A percentile compares a stretch with the other conserved stretches of the same genome.
Conservation (phyloP, 108 stramenopile genomes). For the Cylindrotheca closterium region DNA sequence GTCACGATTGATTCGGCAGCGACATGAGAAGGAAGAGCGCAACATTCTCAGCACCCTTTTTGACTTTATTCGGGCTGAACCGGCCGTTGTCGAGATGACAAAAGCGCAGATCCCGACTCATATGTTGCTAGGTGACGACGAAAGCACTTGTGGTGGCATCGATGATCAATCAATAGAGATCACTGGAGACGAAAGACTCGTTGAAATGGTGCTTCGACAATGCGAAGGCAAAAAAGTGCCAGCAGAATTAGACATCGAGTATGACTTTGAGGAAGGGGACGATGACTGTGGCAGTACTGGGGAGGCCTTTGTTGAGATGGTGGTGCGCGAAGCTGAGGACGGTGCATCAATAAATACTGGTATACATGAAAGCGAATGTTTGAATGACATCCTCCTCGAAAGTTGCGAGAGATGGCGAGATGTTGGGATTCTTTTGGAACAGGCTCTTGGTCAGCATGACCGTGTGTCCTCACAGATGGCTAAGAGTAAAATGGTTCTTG, state of each 20-base stretch:
- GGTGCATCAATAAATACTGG: neutral
- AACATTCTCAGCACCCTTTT: neutral
- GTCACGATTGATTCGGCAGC: neutral
- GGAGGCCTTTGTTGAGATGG: neutral
- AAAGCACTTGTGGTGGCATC: neutral
- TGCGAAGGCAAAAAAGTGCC: neutral
- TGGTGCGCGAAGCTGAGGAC: neutral
- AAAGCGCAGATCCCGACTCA: neutral
- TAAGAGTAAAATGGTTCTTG: neutral
- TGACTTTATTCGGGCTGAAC: neutral
- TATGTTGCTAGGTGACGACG: neutral
- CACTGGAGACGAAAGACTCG: neutral
- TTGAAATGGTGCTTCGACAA: neutral
- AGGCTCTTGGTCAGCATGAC: neutral
- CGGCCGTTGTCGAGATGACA: neutral
- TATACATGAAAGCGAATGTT: neutral
- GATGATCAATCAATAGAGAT: too few species aligned
- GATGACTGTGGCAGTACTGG: neutral
- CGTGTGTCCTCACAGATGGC: neutral
- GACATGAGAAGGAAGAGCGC: neutral
- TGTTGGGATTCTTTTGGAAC: neutral
- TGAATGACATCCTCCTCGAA: neutral
- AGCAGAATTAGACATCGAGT: neutral
- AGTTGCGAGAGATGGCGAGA: neutral
- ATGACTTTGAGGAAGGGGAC: neutral